Base-by-base conservation (phyloP, 768 basidiomycete species). In the Kwoniella sp. region DNA sequence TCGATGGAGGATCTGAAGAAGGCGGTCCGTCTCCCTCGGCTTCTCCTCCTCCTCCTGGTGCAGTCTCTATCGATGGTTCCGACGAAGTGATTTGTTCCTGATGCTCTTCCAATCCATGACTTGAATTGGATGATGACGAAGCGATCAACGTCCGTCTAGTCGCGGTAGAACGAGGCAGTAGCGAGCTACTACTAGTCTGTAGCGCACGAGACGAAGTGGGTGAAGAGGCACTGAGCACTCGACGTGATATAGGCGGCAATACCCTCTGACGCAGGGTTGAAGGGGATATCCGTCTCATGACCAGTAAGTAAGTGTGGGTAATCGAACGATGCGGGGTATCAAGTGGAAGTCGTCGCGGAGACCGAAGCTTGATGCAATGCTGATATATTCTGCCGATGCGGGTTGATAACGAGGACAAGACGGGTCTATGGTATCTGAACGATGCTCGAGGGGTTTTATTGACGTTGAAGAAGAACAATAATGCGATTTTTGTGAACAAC, bases 231-330 rank as follows among this genome's bases (percentile, higher is more conserved):
- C 23, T 53, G 25, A 58, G 56, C 8, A 58, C 25, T n/a, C 37
- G 29, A 25, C 55, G 26, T 2, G 66, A 51, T 23, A 55, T 25
- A 3, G 61, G 66, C 17, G 55, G 60, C 17, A 67, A 52, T 8
- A 57, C 38, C 50, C 60, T 53, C 45, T 51, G 61, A 37, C 66
- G 66, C 23, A 67, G 56, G 5, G 60, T 67, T 28, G 66, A 57
- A 55, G 66, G 66, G n/a, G 55, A 58, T n/a, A 63, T 52, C 9
- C 66, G 61, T 29, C 66, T 55, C 61, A 68, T 63, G 47, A 50
- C 58, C 2, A 20, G 2, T 17, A 28, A 9, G 41, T 15, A 30
- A 23, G 8, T 4, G 47, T 28, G 26, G 17, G 41, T 45, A 17
- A 45, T 45, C 8, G 41, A 45, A 29, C 7, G 12, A 58, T 58